Evolutionary conservation across 164 flowering plant species (phyloP).

Genomic region (Dillenia turbinata): DNA sequence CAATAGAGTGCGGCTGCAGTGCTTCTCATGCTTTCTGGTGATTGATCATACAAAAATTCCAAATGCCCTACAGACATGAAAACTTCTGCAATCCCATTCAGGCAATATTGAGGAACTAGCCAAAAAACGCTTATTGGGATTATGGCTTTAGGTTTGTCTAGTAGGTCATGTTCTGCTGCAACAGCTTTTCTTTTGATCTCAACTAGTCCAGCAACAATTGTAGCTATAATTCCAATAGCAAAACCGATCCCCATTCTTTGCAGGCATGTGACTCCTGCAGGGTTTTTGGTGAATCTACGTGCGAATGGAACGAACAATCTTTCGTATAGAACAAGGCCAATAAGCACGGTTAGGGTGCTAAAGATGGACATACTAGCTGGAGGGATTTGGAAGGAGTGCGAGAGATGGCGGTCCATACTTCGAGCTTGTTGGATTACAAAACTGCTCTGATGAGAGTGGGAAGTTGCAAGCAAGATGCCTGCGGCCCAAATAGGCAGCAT

Average conservation of each 20-base stretch:
- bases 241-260: conserved; percentile 60
- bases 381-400: conserved; percentile 41
- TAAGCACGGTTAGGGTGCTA: conserved; percentile 27
- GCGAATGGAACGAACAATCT: conserved; percentile 49
- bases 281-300: conserved; percentile 36
- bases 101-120: conserved; percentile 43
- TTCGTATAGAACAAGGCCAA: conserved; percentile 39
- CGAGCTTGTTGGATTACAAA: conserved; percentile 47
- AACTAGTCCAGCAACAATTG: conserved; percentile 30
- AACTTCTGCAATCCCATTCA: conserved; percentile 43
- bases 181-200: conserved; percentile 47
- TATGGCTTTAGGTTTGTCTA: conserved; percentile 32
- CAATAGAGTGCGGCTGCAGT: conserved; percentile 47
- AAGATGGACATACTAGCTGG: conserved; percentile 44
- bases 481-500: conserved; percentile 50
- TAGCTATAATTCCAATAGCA: conserved; percentile 31
- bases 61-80: conserved; percentile 41
- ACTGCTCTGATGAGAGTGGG: conserved; percentile 35
- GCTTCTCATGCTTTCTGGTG: conserved; percentile 60
- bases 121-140: conserved; percentile 54
- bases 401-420: conserved; percentile 41
- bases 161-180: conserved; percentile 31
- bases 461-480: conserved; percentile 28
- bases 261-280: conserved; percentile 39
- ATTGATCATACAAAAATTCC: conserved; percentile 51